phyloP scores from a whole-genome alignment of 2,329 filamentous ascomycete genomes.

The Talaromyces marneffei region DNA sequence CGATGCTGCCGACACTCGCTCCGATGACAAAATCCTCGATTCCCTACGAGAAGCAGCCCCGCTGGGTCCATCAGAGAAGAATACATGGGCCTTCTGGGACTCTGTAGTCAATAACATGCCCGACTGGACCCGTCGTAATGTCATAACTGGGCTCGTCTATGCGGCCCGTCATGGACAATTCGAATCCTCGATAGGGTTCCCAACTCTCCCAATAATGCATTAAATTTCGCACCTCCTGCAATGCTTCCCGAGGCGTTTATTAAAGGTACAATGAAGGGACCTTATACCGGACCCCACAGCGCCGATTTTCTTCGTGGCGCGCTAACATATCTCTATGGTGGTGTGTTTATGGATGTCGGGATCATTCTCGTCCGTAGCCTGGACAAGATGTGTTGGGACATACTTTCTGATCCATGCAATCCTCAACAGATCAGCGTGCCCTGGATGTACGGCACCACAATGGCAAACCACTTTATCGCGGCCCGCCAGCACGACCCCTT shows the following conservation, averaged over 20 bases:
- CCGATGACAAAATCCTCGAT: constrained; percentile 18
- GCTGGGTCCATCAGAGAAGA: constrained; percentile 33
- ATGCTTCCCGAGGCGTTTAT: constrained; percentile 40
- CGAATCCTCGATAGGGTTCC: constrained; percentile 38
- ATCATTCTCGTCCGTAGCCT: constrained; percentile 39
- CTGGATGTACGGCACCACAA: constrained; percentile 15
- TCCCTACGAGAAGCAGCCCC: constrained; percentile 18
- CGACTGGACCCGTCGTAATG: constrained; percentile 37
- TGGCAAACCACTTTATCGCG: constrained; percentile 43
- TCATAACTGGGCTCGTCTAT: constrained; percentile 39
- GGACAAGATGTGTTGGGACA: constrained; percentile 40
- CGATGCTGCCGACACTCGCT: not conserved
- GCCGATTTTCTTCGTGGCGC: constrained; percentile 46
- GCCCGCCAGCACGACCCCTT: constrained; percentile 40
- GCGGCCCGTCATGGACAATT: constrained; percentile 37
- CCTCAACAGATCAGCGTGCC: constrained; percentile 11
- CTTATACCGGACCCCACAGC: constrained; percentile 40
- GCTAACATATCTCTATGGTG: constrained; percentile 24
- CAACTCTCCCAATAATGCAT: constrained; percentile 35
- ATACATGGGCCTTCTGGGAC: constrained; percentile 41
- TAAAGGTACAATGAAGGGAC: constrained; percentile 41
- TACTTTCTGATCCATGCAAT: not conserved
- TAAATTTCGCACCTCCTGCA: constrained; percentile 32
- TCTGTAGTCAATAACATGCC: constrained; percentile 32
- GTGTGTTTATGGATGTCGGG: constrained; percentile 41